Conservation (phyloP, 345 rosid genomes). For the Populus pruinosa region DNA sequence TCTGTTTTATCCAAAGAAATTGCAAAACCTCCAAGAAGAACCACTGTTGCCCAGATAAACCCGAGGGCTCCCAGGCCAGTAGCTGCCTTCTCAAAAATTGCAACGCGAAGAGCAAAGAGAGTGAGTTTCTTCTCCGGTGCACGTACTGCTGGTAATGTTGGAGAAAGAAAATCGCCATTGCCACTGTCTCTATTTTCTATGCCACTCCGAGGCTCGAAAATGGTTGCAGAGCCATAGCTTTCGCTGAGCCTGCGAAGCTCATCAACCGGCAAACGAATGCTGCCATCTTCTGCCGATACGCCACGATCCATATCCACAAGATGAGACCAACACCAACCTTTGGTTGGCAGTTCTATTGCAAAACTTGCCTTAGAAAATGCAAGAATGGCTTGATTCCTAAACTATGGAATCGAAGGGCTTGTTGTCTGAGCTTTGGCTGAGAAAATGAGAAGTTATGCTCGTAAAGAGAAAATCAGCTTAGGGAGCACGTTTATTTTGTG, state of each 20-base stretch:
- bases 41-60: slow-evolving; percentile 94
- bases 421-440: not conserved
- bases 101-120: slow-evolving; percentile 77
- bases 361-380: not conserved
- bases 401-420: not conserved
- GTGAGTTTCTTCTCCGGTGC: slow-evolving; percentile 89
- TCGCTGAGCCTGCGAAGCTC: slow-evolving; percentile 49
- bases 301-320: slow-evolving; percentile 27
- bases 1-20: slow-evolving; percentile 72
- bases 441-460: not conserved
- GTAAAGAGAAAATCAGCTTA: slow-evolving; percentile 29
- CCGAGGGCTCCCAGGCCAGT: slow-evolving; percentile 82
- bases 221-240: slow-evolving; percentile 49
- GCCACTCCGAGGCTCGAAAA: slow-evolving; percentile 52
- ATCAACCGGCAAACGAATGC: slow-evolving; percentile 42
- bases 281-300: slow-evolving; percentile 38
- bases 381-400: not conserved
- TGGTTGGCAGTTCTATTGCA: not conserved
- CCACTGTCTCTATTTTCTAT: slow-evolving; percentile 51
- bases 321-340: not conserved
- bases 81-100: slow-evolving; percentile 77
- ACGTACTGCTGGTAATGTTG: slow-evolving; percentile 18
- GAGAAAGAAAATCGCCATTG: slow-evolving; percentile 27
- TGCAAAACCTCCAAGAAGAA: slow-evolving; percentile 88
- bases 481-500: slow-evolving; percentile 41